Conservation (phyloP, 2,329 filamentous ascomycete genomes). For the Juglanconis oblonga region DNA sequence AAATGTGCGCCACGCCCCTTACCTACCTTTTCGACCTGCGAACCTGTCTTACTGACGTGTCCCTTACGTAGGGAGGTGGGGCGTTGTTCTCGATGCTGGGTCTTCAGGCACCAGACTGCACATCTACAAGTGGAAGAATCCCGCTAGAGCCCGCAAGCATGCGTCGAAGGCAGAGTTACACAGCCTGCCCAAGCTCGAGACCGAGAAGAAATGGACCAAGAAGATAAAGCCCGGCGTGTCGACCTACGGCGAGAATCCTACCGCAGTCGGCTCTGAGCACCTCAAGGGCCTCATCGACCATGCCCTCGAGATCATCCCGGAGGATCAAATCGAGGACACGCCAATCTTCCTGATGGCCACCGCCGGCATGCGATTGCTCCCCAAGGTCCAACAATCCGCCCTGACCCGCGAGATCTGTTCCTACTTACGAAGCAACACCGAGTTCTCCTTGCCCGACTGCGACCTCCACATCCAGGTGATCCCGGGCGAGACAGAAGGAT, state of each 20-base stretch:
- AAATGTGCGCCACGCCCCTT: conserved; percentile 12
- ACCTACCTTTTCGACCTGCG: too few species aligned
- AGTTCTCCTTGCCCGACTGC: conserved; percentile 89
- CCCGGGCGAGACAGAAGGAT: conserved; percentile 87
- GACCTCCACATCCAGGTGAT: conserved; percentile 89
- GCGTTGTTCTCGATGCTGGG: conserved; percentile 94
- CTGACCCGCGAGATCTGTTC: conserved; percentile 77
- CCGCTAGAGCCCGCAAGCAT: conserved; percentile 61
- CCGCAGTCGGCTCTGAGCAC: conserved; percentile 77
- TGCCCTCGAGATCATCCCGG: conserved; percentile 74
- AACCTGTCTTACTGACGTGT: conserved; percentile 1
- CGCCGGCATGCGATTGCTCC: conserved; percentile 87
- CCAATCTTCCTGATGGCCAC: conserved; percentile 95
- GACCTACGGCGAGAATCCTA: conserved; percentile 76
- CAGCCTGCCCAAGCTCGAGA: conserved; percentile 74
- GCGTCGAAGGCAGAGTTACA: conserved; percentile 59
- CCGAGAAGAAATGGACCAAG: conserved; percentile 83
- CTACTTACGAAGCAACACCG: conserved; percentile 73
- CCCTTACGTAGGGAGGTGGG: conserved; percentile 62
- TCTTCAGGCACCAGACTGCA: conserved; percentile 95
- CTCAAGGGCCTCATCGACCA: conserved; percentile 77
- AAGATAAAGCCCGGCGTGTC: conserved; percentile 95
- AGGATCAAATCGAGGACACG: conserved; percentile 74
- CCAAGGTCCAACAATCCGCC: conserved; percentile 66
- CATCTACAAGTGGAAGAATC: conserved; percentile 90